Conservation (phyloP, 441 rosid species). For the Lepidium campestre region DNA sequence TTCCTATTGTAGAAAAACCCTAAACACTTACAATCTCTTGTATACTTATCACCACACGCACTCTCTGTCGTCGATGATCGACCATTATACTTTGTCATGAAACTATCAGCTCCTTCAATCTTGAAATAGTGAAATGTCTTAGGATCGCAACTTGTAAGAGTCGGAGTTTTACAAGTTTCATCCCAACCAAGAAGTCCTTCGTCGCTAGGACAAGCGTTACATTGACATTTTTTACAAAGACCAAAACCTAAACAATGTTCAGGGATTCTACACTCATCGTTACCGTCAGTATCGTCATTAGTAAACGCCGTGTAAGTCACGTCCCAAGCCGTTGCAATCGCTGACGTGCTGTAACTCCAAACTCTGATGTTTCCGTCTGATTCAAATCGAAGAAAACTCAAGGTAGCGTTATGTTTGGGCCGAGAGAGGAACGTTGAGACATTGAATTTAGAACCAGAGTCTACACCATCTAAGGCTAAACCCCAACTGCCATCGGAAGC, state of each 20-base stretch:
- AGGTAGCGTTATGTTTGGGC: conserved; percentile 46
- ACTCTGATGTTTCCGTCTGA: conserved; percentile 48
- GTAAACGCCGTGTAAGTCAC: conserved; percentile 40
- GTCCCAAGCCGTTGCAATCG: conserved; percentile 39
- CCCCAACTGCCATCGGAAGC: conserved; percentile 22
- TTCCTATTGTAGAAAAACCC: conserved; percentile 59
- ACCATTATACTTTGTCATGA: conserved; percentile 39
- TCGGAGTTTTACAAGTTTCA: conserved; percentile 32
- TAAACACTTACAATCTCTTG: conserved; percentile 53
- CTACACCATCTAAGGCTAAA: conserved; percentile 6
- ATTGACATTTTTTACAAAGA: conserved; percentile 51
- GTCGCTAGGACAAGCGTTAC: conserved; percentile 55
- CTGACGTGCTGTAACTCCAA: conserved; percentile 39
- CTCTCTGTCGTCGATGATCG: conserved; percentile 40
- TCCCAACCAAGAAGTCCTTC: conserved; percentile 52
- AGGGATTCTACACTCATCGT: conserved; percentile 49
- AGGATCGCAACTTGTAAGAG: conserved; percentile 29
- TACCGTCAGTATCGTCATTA: conserved; percentile 26
- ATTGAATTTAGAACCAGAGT: conserved; percentile 18
- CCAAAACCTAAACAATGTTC: conserved; percentile 50
- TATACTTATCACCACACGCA: conserved; percentile 44
- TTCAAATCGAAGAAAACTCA: conserved; percentile 43
- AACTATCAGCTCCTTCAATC: conserved; percentile 58
- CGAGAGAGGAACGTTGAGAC: conserved; percentile 21
- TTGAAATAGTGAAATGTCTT: conserved; percentile 41